Conservation (phyloP, 2,329 filamentous ascomycete genomes). For the Onygena corvina region DNA sequence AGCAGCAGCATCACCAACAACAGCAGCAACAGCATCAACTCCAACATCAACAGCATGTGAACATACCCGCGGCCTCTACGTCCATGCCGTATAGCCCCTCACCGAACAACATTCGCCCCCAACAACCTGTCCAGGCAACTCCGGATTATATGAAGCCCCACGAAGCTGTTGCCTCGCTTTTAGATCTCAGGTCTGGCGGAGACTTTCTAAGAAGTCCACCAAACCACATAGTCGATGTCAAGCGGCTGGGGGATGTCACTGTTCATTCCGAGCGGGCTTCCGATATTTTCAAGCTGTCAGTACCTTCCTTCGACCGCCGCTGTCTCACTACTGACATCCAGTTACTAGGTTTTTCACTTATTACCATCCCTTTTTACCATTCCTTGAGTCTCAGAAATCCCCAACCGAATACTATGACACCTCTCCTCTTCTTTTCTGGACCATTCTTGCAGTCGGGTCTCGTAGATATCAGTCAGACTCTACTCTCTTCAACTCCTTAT, state of each 20-base stretch:
- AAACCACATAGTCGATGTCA: constrained; percentile 31
- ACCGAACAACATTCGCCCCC: constrained; percentile 21
- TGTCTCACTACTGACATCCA: not conserved
- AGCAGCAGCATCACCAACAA: constrained; percentile 3
- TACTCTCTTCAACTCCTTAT: constrained; percentile 41
- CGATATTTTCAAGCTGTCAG: constrained; percentile 36
- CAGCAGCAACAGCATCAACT: constrained; percentile 4
- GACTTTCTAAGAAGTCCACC: constrained; percentile 40
- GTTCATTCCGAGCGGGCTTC: constrained; percentile 33
- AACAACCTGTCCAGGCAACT: not conserved
- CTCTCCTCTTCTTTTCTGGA: constrained; percentile 57
- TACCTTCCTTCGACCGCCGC: constrained; percentile 1
- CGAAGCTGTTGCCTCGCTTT: constrained; percentile 40
- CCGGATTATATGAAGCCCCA: constrained; percentile 37
- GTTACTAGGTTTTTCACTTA: constrained; percentile 48
- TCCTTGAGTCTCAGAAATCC: constrained; percentile 44
- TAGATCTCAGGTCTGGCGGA: constrained; percentile 39
- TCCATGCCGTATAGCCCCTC: constrained; percentile 21
- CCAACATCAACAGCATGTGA: constrained; percentile 9
- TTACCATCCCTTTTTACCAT: constrained; percentile 53
- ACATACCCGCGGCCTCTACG: constrained; percentile 18
- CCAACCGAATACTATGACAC: constrained; percentile 47
- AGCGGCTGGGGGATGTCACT: constrained; percentile 43
- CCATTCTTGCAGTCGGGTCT: constrained; percentile 50
- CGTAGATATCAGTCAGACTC: constrained; percentile 47